A percentile compares a stretch with the other conserved stretches of the same genome.
Evolutionary conservation across 441 rosid genomes (phyloP).

Genomic region (Macaranga tanarius): DNA sequence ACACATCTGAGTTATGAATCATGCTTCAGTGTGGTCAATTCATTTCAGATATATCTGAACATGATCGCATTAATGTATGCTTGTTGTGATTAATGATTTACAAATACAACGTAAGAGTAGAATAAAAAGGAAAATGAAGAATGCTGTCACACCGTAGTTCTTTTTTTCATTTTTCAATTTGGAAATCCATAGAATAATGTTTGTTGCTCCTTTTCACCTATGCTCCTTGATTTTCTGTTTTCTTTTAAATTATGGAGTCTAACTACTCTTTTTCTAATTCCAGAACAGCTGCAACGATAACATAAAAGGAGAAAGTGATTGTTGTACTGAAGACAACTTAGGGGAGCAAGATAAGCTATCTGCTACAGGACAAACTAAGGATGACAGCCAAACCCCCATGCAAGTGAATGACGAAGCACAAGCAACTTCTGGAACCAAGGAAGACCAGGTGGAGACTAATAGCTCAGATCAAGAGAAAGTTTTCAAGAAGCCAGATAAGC

Average conservation of each 20-base stretch:
- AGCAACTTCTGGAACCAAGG: slow-evolving; percentile 23
- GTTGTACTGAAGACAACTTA: slow-evolving; percentile 12
- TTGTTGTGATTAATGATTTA: not conserved
- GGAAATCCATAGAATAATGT: not conserved
- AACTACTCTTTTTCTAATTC: slow-evolving; percentile 11
- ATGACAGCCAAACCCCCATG: slow-evolving; percentile 19
- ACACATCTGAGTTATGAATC: not conserved
- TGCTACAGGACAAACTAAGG: slow-evolving; percentile 16
- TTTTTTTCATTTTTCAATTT: not conserved
- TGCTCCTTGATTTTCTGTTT: not conserved
- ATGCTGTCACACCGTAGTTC: not conserved
- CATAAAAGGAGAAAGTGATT: slow-evolving; percentile 27
- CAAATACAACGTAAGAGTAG: not conserved
- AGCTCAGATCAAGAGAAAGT: slow-evolving; percentile 48
- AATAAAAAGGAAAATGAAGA: not conserved
- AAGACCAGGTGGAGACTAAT: slow-evolving; percentile 33
- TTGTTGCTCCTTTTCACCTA: not conserved
- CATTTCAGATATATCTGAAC: slow-evolving; percentile 1
- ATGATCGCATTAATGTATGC: not conserved
- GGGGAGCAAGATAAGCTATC: slow-evolving; percentile 25
- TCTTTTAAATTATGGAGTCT: not conserved
- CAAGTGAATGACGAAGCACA: slow-evolving; percentile 28
- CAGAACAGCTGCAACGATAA: slow-evolving; percentile 34
- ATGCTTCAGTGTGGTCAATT: not conserved
- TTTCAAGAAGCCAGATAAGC: slow-evolving; percentile 70